Conservation (phyloP, 805 yeast species). For the baker's yeast (Saccharomyces cerevisiae) region DNA sequence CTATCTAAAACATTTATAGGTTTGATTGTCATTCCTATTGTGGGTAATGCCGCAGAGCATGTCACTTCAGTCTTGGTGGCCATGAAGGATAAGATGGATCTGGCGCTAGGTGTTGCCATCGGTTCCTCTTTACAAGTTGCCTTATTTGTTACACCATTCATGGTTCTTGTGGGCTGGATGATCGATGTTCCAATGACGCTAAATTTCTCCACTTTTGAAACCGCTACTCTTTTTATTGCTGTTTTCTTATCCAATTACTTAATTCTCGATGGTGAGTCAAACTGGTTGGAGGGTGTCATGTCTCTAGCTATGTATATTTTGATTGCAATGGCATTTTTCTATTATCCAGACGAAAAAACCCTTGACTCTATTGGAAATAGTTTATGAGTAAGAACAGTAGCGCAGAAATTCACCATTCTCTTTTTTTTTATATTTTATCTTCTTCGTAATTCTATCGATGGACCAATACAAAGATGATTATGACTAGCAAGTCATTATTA, state of each 20-base stretch:
- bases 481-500: background rate
- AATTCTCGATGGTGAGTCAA: slow-evolving; percentile 87
- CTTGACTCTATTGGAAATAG: slow-evolving; percentile 1
- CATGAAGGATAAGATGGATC: slow-evolving; percentile 91
- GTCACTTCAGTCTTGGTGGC: slow-evolving; percentile 95
- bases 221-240: slow-evolving; percentile 82
- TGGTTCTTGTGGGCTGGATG: slow-evolving; percentile 91
- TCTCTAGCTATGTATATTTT: slow-evolving; percentile 77
- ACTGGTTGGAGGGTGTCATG: slow-evolving; percentile 97
- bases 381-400: background rate
- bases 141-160: slow-evolving; percentile 86
- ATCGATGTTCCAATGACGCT: slow-evolving; percentile 87
- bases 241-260: slow-evolving; percentile 82
- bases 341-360: slow-evolving; percentile 56
- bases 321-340: slow-evolving; percentile 83
- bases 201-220: slow-evolving; percentile 87
- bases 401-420: background rate
- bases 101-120: slow-evolving; percentile 93
- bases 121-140: slow-evolving; percentile 96
- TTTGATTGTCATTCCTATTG: slow-evolving; percentile 86
- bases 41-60: slow-evolving; percentile 98
- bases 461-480: background rate
- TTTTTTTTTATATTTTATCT: background rate
- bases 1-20: slow-evolving; percentile 93
- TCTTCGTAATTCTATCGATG: background rate